Evolutionary conservation across 176 grass and related monocot species (phyloP), one percentile per base, ranked within the genome.

Genomic region (Oryza officinalis): DNA sequence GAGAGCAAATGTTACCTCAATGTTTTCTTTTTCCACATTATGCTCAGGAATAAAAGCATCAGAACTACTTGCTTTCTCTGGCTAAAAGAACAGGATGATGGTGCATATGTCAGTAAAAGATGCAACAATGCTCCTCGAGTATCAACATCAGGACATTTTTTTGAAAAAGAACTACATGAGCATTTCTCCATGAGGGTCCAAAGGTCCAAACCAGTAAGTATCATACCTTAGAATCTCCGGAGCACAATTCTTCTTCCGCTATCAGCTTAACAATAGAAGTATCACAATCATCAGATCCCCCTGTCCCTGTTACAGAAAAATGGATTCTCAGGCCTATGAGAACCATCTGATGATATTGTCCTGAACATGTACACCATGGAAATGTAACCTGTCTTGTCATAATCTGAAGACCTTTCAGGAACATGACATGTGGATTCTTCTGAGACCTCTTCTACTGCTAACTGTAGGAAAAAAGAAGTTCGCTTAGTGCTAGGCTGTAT

Each of bases 211-310:
- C 49, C 35, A 79, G 50, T 63, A 80, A 33, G 33, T 3, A 87
- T 71, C 65, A 77, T 49, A 84, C 87, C 87, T 80, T 71, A 35
- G 23, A 35, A 81, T 41, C 52, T 63, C n/a, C 31, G 5, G 64
- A 89, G 64, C 65, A 81, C 49, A 40, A 75, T 50, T 78, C 82
- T 71, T 85, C 77, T 81, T 76, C 70, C 9, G 23, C 71, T 52
- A 81, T 85, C 65, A 44, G 71, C n/a, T 54, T 81, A 65, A 66
- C 40, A 75, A 57, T 65, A 27, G 17, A 89, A 37, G 52, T 40
- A 70, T 71, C 82, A 81, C 40, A 52, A 41, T 45, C 72, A 4
- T 18, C 77, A 18, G 41, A 84, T 47, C 47, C 69, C 47, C 47
- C 47, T 45, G 11, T 45, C 31, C 59, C 72, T 90, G 68, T 71